Conservation (phyloP, 2,329 filamentous ascomycete species). For the Aspergillus candidus region DNA sequence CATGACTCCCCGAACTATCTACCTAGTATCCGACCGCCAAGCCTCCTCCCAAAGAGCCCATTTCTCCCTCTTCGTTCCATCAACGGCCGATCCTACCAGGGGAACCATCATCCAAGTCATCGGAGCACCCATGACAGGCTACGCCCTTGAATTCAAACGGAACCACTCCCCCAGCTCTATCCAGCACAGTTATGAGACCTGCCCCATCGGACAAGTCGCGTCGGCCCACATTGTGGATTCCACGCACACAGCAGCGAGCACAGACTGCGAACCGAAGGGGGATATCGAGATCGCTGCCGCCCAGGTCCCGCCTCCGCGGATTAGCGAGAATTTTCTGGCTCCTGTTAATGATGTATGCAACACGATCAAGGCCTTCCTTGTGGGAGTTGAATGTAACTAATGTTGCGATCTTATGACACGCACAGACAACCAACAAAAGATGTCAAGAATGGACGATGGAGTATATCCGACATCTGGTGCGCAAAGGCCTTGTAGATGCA, state of each 20-base stretch:
- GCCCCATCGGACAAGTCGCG: conserved; percentile 19
- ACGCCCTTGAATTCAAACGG: conserved; percentile 26
- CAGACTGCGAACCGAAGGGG: conserved; percentile 17
- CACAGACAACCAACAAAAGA: conserved; percentile 25
- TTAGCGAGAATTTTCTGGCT: conserved; percentile 30
- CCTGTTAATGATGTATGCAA: conserved; percentile 31
- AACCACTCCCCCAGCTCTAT: conserved; percentile 15
- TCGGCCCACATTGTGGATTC: conserved; percentile 18
- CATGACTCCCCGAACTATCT: conserved; percentile 20
- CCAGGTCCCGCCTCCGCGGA: conserved; percentile 22
- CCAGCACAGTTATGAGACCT: conserved; percentile 6
- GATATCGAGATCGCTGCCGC: conserved; percentile 23
- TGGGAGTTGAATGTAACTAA: background rate
- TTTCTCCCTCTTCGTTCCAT: conserved; percentile 27
- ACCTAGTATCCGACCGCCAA: conserved; percentile 21
- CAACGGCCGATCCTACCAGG: conserved; percentile 6
- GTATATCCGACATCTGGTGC: conserved; percentile 22
- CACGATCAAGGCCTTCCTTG: too few species aligned
- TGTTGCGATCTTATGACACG: background rate
- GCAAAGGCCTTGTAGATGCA: conserved; percentile 14
- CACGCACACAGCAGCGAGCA: background rate
- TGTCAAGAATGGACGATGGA: conserved; percentile 34
- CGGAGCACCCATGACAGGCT: conserved; percentile 28
- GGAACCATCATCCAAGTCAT: conserved; percentile 29
- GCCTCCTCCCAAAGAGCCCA: conserved; percentile 21